Evolutionary conservation across 306 rosid species (phyloP), one percentile per base, ranked within the genome.

Genomic region (Glycine latifolia): DNA sequence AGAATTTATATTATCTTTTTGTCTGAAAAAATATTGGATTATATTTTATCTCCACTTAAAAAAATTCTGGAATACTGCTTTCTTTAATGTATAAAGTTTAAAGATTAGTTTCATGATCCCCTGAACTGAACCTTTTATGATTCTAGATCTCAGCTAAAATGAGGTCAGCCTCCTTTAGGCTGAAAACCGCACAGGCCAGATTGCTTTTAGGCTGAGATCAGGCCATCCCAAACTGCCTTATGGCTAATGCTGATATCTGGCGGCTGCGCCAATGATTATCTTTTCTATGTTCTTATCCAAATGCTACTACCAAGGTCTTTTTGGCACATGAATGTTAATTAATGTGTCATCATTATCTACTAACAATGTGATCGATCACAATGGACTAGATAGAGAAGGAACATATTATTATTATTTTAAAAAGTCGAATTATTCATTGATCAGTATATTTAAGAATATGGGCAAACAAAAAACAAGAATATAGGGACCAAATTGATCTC

Each of bases 351-450:
- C 61, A 55, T 37, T 14, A 17, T 52, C 8, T 69, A 48, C 61
- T 58, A 75, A 69, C 15, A 68, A 50, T 54, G 20, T 72, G 56
- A 83, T 63, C 70, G 56, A 83, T 63, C 70, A 63, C 11, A 49
- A 15, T 77, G 69, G 58, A 68, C 39, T 59, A 10, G 43, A 39
- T 67, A 37, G 80, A 41, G 63, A 67, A 53, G 52, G 63, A 74
- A 33, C 31, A 55, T 41, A 55, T 13, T 35, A n/a, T 17, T 58
- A 17, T 17, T 67, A 20, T 20, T 20, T 35, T 13, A 37, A 48
- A 63, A 56, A 48, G 5, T 31, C 12, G 70, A 66, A 17, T 41
- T 44, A 20, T 13, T 39, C 52, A 59, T 73, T 49, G 43, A 39
- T 39, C 43, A 39, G 43, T 39, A 3, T 39, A 39, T 39, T 39